Conservation (phyloP, 2,329 filamentous ascomycete species). For the Talaromyces sp. region DNA sequence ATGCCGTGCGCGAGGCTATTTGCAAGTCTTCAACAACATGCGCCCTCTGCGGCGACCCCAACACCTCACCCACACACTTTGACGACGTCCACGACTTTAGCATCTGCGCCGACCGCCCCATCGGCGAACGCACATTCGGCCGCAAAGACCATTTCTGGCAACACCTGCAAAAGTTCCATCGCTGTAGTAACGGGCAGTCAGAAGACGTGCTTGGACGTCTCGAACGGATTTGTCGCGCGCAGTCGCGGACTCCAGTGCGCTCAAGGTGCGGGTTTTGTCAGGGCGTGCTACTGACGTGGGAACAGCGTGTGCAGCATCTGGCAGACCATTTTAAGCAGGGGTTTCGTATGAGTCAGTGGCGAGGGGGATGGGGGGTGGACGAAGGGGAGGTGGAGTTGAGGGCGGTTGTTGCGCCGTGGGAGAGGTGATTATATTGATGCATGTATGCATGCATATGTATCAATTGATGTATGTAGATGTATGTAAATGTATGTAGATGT, state of each 20-base stretch:
- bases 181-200: constrained; percentile 36
- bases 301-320: constrained; percentile 49
- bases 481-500: too few relatives aligned
- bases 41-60: constrained; percentile 42
- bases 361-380: constrained; percentile 49
- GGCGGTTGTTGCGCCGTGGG: constrained; percentile 28
- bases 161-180: constrained; percentile 52
- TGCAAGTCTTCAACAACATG: constrained; percentile 25
- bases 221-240: constrained; percentile 43
- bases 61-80: constrained; percentile 42
- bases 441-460: too few relatives aligned
- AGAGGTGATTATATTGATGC: not conserved
- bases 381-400: constrained; percentile 26
- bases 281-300: constrained; percentile 45
- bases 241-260: constrained; percentile 44
- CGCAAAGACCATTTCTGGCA: constrained; percentile 55
- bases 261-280: constrained; percentile 52
- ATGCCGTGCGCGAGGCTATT: constrained; percentile 13
- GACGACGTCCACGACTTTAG: constrained; percentile 47
- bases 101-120: constrained; percentile 48
- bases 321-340: constrained; percentile 53
- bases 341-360: constrained; percentile 50
- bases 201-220: constrained; percentile 43
- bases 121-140: constrained; percentile 50
- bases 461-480: too few relatives aligned